Conservation (phyloP, 1,284 basidiomycete genomes). For the Rhodotorula sp. region DNA sequence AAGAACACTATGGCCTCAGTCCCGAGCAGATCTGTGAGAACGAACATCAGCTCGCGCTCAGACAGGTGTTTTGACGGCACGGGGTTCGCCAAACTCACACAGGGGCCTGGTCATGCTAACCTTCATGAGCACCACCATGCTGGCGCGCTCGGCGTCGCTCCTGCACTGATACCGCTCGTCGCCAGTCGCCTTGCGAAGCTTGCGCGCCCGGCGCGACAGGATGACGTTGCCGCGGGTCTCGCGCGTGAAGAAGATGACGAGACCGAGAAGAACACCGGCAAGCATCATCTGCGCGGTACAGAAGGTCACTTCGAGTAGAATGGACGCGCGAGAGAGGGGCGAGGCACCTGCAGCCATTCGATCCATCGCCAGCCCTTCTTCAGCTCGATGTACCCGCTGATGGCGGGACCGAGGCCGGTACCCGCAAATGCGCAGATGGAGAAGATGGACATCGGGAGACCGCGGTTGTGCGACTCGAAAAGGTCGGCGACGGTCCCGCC, state of each 20-base stretch:
- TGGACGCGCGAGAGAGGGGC: neutral
- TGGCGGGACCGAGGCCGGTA: conserved; percentile 56
- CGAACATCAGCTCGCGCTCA: neutral
- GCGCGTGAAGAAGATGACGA: conserved; percentile 36
- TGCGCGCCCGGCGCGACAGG: conserved; percentile 42
- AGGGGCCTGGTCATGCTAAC: conserved; percentile 49
- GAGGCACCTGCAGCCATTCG: conserved; percentile 56
- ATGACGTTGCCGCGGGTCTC: conserved; percentile 45
- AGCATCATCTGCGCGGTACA: conserved; percentile 49
- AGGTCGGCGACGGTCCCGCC: conserved; percentile 51
- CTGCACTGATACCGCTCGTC: conserved; percentile 48
- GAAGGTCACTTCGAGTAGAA: neutral
- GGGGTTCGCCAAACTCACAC: conserved; percentile 17
- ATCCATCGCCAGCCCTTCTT: conserved; percentile 38
- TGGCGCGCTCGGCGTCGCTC: conserved; percentile 49
- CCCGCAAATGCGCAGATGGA: conserved; percentile 63
- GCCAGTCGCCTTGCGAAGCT: conserved; percentile 45
- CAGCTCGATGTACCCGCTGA: conserved; percentile 35
- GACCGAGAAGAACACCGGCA: conserved; percentile 20
- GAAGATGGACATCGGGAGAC: conserved; percentile 63
- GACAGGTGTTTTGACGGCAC: neutral
- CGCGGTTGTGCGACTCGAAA: conserved; percentile 57
- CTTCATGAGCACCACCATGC: conserved; percentile 48
- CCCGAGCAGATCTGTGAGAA: conserved; percentile 25
- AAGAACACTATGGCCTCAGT: conserved; percentile 45